Evolutionary conservation across 768 basidiomycete genomes (phyloP), one percentile per base, ranked within the genome.

Genomic region (Lentinula sp.): DNA sequence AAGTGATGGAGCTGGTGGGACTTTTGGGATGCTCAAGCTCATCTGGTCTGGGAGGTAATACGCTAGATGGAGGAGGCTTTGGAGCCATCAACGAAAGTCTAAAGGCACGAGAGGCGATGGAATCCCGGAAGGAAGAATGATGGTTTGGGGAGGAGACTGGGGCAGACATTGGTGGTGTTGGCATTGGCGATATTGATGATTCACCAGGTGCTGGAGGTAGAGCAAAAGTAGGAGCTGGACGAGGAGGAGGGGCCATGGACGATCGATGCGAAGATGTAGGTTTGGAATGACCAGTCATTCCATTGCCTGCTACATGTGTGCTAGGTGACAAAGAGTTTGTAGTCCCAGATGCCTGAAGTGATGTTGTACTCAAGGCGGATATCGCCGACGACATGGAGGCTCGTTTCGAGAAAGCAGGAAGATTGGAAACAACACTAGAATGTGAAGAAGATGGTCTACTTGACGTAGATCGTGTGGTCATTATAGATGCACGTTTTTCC

Each of bases 161-260:
- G 43, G 62, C 65, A 57, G 64, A 63, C 54, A 61, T 70, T 46
- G 62, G 68, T 51, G 56, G 62, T 61, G 67, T 10, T 5, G 43
- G 23, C 16, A 32, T 28, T 23, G 73, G 45, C 64, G 75, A 53
- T 68, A 73, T 43, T 64, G 75, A 52, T 68, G 67, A 64, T n/a
- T 65, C 68, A 42, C 70, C 65, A 39, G 89, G 89, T 6, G 88
- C 84, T 52, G 86, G 85, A 13, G 89, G 89, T 15, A 86, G 81
- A 5, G 88, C 87, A 53, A 80, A 80, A 31, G 80, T 86, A 0
- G 91, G 89, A 4, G 86, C 82, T 34, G 90, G 90, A 13, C 87
- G 84, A 32, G 84, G 87, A 16, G 89, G 90, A 3, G 89, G 84
- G 3, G 82, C 88, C 70, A 88, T 80, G 3, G 87, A 89, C 18